Base-by-base conservation (phyloP, 768 basidiomycete species). In the Podaxis rugospora region DNA sequence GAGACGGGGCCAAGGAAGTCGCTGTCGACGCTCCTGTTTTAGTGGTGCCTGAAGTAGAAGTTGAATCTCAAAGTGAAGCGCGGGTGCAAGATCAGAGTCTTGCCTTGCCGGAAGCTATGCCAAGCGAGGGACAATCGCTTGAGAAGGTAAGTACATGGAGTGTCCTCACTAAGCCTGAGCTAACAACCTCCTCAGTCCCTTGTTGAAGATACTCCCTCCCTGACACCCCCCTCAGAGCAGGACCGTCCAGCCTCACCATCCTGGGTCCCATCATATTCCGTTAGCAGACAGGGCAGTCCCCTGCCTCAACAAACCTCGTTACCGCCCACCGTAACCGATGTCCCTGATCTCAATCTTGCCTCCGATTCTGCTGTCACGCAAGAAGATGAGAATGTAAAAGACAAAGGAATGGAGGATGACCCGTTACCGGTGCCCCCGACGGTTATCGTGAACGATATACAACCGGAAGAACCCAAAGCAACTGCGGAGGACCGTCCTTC, bases 231-330 rank as follows among this genome's bases (percentile, higher is more conserved):
- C 18, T 27, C n/a, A 27, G 54, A 51, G 28, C 60, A 59, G 36
- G 23, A 42, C 11, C 55, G 54, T 3, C 40, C 61, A 6, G 51
- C 36, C 7, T 52, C 63, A 40, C 61, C 66, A 42, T 55, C 61
- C 25, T 69, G 65, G 66, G 62, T 69, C 4, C 65, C 68, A 5
- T 67, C 68, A 6, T 69, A 69, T 46, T 65, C 68, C 16, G 64
- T 66, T 23, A 67, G 64, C 60, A 59, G 61, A 3, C 68, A 67
- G 63, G 67, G 68, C 39, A 69, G 65, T 46, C 66, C 64, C n/a
- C 28, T 58, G 6, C 61, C 53, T 14, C 44, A 62, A 21, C 23
- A 52, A 6, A 14, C 13, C 16, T 54, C 50, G 16, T 27, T 50
- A 27, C 51, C 51, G 10, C 18, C 54, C 9, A 49, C 49, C 10